Evolutionary conservation across 805 yeast genomes (phyloP).

Genomic region (Ogataea pignaliae): DNA sequence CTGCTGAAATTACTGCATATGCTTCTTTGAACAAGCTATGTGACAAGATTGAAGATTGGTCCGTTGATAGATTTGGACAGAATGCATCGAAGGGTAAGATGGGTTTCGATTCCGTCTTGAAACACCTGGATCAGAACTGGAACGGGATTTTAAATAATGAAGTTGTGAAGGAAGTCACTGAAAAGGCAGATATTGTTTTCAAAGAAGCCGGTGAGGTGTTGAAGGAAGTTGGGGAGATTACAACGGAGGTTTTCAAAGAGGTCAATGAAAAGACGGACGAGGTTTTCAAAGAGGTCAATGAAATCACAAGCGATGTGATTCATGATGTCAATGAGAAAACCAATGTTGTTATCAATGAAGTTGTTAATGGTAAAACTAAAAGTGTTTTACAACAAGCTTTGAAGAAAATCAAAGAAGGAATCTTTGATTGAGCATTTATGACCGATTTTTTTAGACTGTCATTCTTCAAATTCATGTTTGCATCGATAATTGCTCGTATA

Average conservation of each 20-base stretch:
- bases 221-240: slow-evolving; percentile 22
- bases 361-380: slow-evolving; percentile 4
- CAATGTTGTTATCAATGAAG: slow-evolving; percentile 3
- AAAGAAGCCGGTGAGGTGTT: slow-evolving; percentile 17
- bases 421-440: slow-evolving; percentile 7
- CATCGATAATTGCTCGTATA: too few relatives aligned
- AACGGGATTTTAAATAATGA: slow-evolving; percentile 14
- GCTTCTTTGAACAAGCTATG: slow-evolving; percentile 67
- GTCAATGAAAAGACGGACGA: slow-evolving; percentile 19
- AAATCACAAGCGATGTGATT: slow-evolving; percentile 15
- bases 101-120: slow-evolving; percentile 81
- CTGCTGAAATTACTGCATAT: slow-evolving; percentile 85
- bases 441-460: too few relatives aligned
- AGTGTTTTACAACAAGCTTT: slow-evolving; percentile 2
- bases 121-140: slow-evolving; percentile 39
- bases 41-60: slow-evolving; percentile 87
- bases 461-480: too few relatives aligned
- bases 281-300: slow-evolving; percentile 16
- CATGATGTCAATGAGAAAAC: slow-evolving; percentile 11
- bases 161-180: slow-evolving; percentile 20
- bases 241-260: slow-evolving; percentile 21
- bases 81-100: slow-evolving; percentile 77
- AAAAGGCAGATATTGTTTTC: slow-evolving; percentile 6
- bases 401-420: slow-evolving; percentile 3
- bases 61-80: slow-evolving; percentile 80